phyloP scores from a whole-genome alignment of 257 asterid species.

The Jacaranda copaia region DNA sequence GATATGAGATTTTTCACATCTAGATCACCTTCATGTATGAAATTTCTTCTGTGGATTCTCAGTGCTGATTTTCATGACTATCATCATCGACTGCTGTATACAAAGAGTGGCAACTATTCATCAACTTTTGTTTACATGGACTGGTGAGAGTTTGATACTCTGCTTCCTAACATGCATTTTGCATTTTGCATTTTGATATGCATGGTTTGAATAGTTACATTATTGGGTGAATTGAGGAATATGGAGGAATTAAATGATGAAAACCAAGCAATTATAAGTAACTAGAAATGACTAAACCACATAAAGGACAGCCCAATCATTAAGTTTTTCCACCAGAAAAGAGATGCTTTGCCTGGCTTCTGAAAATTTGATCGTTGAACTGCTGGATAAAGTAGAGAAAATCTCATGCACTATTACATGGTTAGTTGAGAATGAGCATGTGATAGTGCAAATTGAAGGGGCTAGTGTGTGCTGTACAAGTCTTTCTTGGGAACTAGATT shows the following conservation, averaged over 20 bases:
- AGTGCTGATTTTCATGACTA: constrained; percentile 99
- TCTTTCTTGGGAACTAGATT: not conserved
- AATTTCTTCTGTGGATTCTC: constrained; percentile 40
- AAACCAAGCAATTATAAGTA: constrained; percentile 14
- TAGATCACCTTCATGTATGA: constrained; percentile 36
- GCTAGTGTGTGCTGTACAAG: not conserved
- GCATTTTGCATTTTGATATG: not conserved
- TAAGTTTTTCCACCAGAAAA: constrained; percentile 8
- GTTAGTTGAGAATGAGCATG: constrained; percentile 21
- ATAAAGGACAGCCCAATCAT: not conserved
- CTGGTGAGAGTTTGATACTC: constrained; percentile 61
- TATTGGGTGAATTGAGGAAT: not conserved
- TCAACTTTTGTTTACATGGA: constrained; percentile 98
- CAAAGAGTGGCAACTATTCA: constrained; percentile 96
- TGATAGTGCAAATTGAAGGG: not conserved
- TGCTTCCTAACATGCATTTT: constrained; percentile 17
- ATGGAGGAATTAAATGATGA: constrained; percentile 12
- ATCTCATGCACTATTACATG: not conserved
- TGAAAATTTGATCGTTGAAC: not conserved
- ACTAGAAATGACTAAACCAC: not conserved
- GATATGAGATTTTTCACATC: constrained; percentile 13
- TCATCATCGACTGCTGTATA: constrained; percentile 95
- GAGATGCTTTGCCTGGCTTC: constrained; percentile 22
- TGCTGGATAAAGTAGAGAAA: not conserved
- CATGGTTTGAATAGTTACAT: not conserved